These are phyloP conservation scores for Thymus quinquecostatus DNA, from an alignment of 257 asterid genomes.

Conservation along the genomic window DNA sequence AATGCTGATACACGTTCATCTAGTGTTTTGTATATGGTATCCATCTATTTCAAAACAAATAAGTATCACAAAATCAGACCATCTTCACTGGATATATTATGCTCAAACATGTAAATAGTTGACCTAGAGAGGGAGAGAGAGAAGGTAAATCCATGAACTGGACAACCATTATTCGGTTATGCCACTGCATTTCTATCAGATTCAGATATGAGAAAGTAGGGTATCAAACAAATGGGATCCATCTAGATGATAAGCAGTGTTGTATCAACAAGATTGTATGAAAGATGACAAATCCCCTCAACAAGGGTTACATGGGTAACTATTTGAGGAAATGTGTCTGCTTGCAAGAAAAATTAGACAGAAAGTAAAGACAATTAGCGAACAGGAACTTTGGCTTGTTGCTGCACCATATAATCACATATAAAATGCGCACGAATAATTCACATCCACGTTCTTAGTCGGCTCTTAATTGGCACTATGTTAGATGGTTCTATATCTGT, in stretches of 20 bases:
- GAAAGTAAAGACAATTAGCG: not conserved
- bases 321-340: slow-evolving; percentile 1
- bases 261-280: not conserved
- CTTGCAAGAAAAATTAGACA: not conserved
- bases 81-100: not conserved
- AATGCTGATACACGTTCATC: slow-evolving; percentile 66
- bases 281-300: not conserved
- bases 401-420: not conserved
- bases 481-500: not conserved
- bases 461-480: slow-evolving; percentile 6
- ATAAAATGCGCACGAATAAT: not conserved
- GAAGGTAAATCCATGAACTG: not conserved
- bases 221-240: not conserved
- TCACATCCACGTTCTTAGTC: not conserved
- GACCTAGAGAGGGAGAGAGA: not conserved
- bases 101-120: not conserved
- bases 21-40: slow-evolving; percentile 55
- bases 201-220: slow-evolving; percentile 10
- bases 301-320: not conserved
- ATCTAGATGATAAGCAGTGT: not conserved
- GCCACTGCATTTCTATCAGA: not conserved
- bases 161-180: not conserved
- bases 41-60: slow-evolving; percentile 43
- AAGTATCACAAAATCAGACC: slow-evolving; percentile 10
- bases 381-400: not conserved